Base-by-base conservation (phyloP, 805 yeast species). In the Torulaspora delbrueckii region DNA sequence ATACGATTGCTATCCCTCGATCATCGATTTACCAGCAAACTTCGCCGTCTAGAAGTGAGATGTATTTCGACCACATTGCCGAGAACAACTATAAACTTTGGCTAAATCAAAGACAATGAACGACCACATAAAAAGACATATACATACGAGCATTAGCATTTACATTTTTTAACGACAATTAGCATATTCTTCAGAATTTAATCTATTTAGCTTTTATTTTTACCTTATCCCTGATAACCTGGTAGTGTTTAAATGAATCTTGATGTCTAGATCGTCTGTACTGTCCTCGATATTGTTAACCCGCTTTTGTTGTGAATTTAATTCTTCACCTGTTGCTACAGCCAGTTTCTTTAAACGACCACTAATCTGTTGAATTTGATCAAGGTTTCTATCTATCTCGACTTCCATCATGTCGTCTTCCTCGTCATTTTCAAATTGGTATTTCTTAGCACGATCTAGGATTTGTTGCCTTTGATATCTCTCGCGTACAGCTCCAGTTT, bases 371-470 rank as follows among this genome's bases (percentile, higher is more conserved):
- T 78, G 76, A 40, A 93, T 84, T 62, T 84, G 87, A 57, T 86
- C 90, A 65, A 91, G 71, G 59, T 93, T 93, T 52, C 77, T 69
- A 43, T 89, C 90, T 55, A 89, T 79, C 65, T 90, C 96, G 51
- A 83, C 78, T 62, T 91, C 98, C 78, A 88, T 78, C 55, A 82
- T 93, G 57, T 89, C 96, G 65, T 93, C 98, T 63, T 91, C 97
- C 40, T 81, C 81, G 66, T 91, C 97, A 40, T 84, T 85, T 60
- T 88, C 96, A 56, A 87, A 86, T 57, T 86, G 86, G 66, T 84
- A 89, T 53, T 79, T 70, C 46, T 78, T 70, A 2, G 95, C 84
- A 31, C 79, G 81, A 13, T 72, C 57, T 41, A 67, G 46, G 27
- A 61, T 59, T 40, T 63, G 63, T 34, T 70, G 67, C 36, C 70